Conservation (phyloP, 1,284 basidiomycete species). For the Taiwanofungus camphoratus region DNA sequence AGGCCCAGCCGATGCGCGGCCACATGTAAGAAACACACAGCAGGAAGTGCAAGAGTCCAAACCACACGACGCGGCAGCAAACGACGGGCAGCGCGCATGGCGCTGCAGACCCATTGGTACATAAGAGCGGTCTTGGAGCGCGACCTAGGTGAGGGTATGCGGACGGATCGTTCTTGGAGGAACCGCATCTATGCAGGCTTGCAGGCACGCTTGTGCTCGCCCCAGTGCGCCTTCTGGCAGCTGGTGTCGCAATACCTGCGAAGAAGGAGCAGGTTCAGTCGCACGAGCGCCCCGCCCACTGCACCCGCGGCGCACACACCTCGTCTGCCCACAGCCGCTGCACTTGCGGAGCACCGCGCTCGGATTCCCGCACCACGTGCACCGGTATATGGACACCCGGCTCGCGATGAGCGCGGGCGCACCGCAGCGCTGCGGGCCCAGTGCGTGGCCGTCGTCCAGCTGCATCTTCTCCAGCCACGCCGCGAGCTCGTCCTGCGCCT, state of each 20-base stretch:
- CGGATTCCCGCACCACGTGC: constrained; percentile 54
- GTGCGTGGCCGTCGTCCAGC: constrained; percentile 33
- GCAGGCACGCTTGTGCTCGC: constrained; percentile 23
- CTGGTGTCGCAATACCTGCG: constrained; percentile 43
- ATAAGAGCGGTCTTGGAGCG: too few species aligned
- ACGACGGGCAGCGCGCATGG: too few species aligned
- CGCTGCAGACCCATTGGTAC: too few species aligned
- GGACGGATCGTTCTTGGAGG: too few species aligned
- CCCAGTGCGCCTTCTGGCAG: constrained; percentile 49
- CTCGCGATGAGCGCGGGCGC: constrained; percentile 39
- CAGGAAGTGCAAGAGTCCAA: too few species aligned
- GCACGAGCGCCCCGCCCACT: too few species aligned
- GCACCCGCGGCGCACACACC: constrained; percentile 27
- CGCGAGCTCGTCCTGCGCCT: constrained; percentile 45
- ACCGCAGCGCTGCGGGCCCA: constrained; percentile 21
- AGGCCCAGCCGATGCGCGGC: too few species aligned
- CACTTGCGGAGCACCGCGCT: constrained; percentile 42
- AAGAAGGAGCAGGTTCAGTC: too few species aligned
- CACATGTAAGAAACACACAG: too few species aligned
- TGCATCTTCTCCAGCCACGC: constrained; percentile 48
- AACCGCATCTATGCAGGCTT: constrained; percentile 7
- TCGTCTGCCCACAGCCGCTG: constrained; percentile 29
- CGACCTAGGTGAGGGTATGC: too few species aligned
- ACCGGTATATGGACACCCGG: constrained; percentile 43
- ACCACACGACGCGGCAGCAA: too few species aligned